These are phyloP conservation scores for Penicillium verhagenii DNA, from an alignment of 495 filamentous ascomycete genomes.

Conservation along the genomic window DNA sequence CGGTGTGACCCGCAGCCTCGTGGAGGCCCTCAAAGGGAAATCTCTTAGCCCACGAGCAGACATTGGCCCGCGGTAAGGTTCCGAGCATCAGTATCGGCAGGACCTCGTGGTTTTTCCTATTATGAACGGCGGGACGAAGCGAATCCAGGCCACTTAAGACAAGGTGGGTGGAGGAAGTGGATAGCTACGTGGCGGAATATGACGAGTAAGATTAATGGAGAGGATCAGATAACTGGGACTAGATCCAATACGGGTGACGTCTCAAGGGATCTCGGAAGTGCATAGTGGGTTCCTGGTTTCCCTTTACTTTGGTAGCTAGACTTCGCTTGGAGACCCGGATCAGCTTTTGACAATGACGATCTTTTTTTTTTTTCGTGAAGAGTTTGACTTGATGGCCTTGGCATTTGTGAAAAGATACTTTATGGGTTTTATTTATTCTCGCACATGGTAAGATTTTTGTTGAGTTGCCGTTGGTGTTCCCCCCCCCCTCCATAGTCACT, in stretches of 20 bases:
- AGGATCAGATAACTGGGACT: constrained; percentile 31
- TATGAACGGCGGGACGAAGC: constrained; percentile 8
- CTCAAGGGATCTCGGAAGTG: constrained; percentile 11
- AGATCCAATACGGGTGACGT: constrained; percentile 24
- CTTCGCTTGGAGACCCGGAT: constrained; percentile 1
- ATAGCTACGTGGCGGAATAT: constrained; percentile 15
- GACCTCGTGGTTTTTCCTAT: neutral
- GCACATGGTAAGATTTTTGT: neutral
- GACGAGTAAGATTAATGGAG: constrained; percentile 26
- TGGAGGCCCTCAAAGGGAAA: neutral
- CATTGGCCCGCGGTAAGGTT: neutral
- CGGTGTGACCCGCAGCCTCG: neutral
- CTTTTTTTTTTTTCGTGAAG: neutral
- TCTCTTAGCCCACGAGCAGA: neutral
- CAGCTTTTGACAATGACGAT: constrained; percentile 10
- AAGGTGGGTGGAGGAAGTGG: constrained; percentile 29
- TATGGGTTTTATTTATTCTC: neutral
- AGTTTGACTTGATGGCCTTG: neutral
- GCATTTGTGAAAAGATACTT: too few species aligned
- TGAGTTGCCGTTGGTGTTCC: neutral
- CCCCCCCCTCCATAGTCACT: too few species aligned
- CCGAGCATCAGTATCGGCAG: neutral
- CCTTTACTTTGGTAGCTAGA: neutral
- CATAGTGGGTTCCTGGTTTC: constrained; percentile 16
- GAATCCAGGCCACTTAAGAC: constrained; percentile 4